Percentiles rank a stretch among this genome's conserved stretches.
Conservation (phyloP, 148 eudicot species). For the Talinum fruticosum region DNA sequence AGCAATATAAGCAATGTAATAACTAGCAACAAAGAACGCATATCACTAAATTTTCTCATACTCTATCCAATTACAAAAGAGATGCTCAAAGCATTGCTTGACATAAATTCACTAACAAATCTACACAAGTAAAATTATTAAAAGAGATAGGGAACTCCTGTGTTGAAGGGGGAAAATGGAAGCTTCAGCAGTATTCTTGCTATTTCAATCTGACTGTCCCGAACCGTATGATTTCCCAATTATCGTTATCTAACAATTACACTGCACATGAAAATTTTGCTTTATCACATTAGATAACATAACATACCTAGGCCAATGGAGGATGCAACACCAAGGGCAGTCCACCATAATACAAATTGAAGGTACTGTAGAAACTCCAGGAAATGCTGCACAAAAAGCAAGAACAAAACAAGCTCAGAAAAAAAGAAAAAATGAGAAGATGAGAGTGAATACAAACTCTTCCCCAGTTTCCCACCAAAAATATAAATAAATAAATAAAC, state of each 20-base stretch:
- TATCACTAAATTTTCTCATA: background rate
- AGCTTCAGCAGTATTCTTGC: conserved; percentile 2
- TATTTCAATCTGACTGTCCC: background rate
- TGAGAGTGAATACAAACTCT: background rate
- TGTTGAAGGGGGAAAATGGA: background rate
- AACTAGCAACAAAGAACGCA: background rate
- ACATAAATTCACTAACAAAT: background rate
- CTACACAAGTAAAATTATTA: background rate
- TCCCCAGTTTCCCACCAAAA: background rate
- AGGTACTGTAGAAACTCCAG: conserved; percentile 60
- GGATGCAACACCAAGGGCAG: conserved; percentile 95
- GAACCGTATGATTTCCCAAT: background rate
- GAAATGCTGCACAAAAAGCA: conserved; percentile 65
- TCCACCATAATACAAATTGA: conserved; percentile 91
- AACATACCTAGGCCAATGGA: conserved; percentile 96
- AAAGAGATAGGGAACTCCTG: background rate
- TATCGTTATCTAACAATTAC: background rate
- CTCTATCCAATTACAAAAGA: background rate
- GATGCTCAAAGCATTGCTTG: background rate
- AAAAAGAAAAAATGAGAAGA: background rate
- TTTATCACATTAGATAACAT: background rate
- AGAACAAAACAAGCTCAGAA: conserved; percentile 2
- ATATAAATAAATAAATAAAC: too few species aligned
- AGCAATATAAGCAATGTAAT: background rate
- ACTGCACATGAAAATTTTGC: background rate